Conservation (phyloP, 1,139 yeast species). For the Debaryomyces psychrophilus region DNA sequence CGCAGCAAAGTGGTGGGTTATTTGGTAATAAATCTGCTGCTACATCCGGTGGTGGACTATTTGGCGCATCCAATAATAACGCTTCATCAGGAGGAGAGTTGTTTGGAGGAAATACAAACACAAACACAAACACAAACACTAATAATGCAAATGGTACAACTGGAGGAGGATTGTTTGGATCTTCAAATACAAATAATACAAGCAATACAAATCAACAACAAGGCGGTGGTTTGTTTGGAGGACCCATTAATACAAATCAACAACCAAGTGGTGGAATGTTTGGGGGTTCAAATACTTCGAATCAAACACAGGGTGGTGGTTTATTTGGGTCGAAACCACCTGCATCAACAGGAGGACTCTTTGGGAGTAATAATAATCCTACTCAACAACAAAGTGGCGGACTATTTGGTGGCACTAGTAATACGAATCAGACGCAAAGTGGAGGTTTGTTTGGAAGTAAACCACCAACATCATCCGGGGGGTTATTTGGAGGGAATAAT, state of each 20-base stretch:
- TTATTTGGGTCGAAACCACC: slow-evolving; percentile 11
- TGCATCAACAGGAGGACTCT: slow-evolving; percentile 8
- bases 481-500: slow-evolving; percentile 24
- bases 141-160: slow-evolving; percentile 10
- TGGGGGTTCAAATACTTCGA: slow-evolving; percentile 16
- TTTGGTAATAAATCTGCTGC: slow-evolving; percentile 16
- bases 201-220: slow-evolving; percentile 18
- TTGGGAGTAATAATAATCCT: slow-evolving; percentile 11
- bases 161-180: slow-evolving; percentile 45
- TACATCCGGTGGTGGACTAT: slow-evolving; percentile 17
- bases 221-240: slow-evolving; percentile 24
- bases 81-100: slow-evolving; percentile 33
- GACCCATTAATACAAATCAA: slow-evolving; percentile 15
- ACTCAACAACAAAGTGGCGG: slow-evolving; percentile 23
- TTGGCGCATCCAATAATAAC: slow-evolving; percentile 19
- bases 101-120: slow-evolving; percentile 36
- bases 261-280: slow-evolving; percentile 34
- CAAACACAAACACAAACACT: slow-evolving; percentile 23
- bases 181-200: slow-evolving; percentile 18
- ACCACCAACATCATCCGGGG: slow-evolving; percentile 15
- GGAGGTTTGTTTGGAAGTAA: slow-evolving; percentile 35
- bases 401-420: slow-evolving; percentile 42
- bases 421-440: slow-evolving; percentile 16
- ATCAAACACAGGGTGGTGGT: slow-evolving; percentile 5
- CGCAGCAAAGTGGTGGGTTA: slow-evolving; percentile 15